Evolutionary conservation across 2,329 filamentous ascomycete genomes (phyloP), one percentile per base, ranked within the genome.

Genomic region (Monosporascus ibericus): DNA sequence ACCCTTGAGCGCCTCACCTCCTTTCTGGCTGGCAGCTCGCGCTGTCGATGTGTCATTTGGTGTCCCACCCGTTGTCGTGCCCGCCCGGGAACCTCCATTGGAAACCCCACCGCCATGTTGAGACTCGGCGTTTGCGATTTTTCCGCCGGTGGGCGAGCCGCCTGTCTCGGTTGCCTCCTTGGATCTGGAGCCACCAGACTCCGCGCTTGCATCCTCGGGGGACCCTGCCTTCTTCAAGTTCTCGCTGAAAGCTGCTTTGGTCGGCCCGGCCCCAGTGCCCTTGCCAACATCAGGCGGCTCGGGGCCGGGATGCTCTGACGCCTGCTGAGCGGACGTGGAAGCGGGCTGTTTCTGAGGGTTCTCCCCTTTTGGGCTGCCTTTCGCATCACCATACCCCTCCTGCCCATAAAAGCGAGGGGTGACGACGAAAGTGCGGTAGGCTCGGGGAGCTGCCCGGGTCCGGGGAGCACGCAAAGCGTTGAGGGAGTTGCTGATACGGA

Each of bases 281-380:
- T 73, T 61, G 25, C 72, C 72, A 48, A 72, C 71, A 24, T 68
- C 59, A 0, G 72, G 72, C 0, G 72, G 66, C 8, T 61, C 55
- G 5, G 73, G 73, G 3, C 74, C 73, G 1, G 74, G 74, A 53
- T 76, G 74, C 54, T 77, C 74, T 8, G 60, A 63, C 8, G 66
- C 54, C 18, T 70, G 57, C 53, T 70, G 69, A 2, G 62, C 63
- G 24, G 51, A 49, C 46, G 58, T 68, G 14, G 69, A 60, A 0
- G 53, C 30, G 2, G 66, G 67, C 56, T 75, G 72, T 14, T 65
- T 56, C 54, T 70, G 64, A 3, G 72, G 71, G 30, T 69, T 62
- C 42, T 70, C 67, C 18, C 59, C 67, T 34, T 56, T 56, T 1
- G 72, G 72, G 42, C 70, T 59, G 17, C 71, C 71, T 50, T 70